These are phyloP conservation scores for Albizia julibrissin DNA, from an alignment of 306 rosid species.

Conservation along the genomic window DNA sequence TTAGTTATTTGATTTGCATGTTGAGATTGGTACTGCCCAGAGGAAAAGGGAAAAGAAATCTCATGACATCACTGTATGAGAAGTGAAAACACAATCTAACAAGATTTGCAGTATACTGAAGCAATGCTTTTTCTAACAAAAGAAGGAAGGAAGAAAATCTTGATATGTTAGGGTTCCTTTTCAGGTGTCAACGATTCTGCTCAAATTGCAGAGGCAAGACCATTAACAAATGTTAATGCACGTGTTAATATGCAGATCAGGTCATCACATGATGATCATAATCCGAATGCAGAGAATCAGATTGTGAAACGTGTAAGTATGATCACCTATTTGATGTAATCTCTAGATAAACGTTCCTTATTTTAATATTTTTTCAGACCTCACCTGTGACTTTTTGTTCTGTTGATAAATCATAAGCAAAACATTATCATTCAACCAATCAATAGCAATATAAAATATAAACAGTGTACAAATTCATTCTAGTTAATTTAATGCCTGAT, in stretches of 20 bases:
- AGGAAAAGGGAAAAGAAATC: neutral
- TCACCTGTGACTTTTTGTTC: no score
- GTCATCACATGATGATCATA: slow-evolving; percentile 43
- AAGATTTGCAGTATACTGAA: neutral
- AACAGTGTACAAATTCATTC: neutral
- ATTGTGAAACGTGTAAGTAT: slow-evolving; percentile 50
- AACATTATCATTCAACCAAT: neutral
- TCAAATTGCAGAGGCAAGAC: slow-evolving; percentile 37
- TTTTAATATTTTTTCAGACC: no score
- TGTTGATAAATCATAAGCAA: neutral
- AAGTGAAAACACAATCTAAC: neutral
- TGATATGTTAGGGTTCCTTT: slow-evolving; percentile 31
- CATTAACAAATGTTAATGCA: slow-evolving; percentile 35
- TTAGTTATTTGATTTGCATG: slow-evolving; percentile 24
- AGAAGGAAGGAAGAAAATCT: slow-evolving; percentile 7
- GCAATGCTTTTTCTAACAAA: neutral
- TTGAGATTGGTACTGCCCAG: slow-evolving; percentile 22
- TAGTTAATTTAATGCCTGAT: neutral
- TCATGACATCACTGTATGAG: neutral
- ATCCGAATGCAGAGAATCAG: slow-evolving; percentile 37
- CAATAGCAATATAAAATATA: neutral
- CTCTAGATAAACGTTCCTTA: neutral
- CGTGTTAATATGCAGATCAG: slow-evolving; percentile 41
- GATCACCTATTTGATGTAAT: slow-evolving; percentile 23
- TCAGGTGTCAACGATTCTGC: slow-evolving; percentile 49